Base-by-base conservation (phyloP, 768 basidiomycete species). In the Suillus hirtellus region DNA sequence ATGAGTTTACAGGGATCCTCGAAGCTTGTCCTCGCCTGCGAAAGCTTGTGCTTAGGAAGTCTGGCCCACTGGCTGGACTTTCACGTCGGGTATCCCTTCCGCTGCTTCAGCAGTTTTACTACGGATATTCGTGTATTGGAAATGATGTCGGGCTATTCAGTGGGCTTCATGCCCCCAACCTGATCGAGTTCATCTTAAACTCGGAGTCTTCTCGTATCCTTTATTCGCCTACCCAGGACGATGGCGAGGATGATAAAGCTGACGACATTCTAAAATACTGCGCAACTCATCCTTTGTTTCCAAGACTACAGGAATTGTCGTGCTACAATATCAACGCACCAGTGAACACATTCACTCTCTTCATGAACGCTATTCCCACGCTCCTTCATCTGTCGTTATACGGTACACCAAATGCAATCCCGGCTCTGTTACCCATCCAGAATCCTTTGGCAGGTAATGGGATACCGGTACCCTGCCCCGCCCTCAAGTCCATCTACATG, bases 41-140 rank as follows among this genome's bases (percentile, higher is more conserved):
- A 58, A 76, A 73, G 49, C 77, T 89, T 53, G 74, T 71, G 38
- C 64, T 89, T 35, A 78, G 76, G 60, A 81, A 80, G 46, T 86
- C 85, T 14, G 86, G 84, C 0, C 78, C 80, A 55, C 0, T 19
- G 43, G 19, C 19, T 3, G 43, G 43, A 44, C 43, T 44, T 8
- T 44, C 19, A 44, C 19, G 43, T 44, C 43, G 31, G 49, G 70
- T 82, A 38, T 46, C 69, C 2, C 80, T 85, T 24, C 79, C 75
- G 3, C 38, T 67, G 43, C 79, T 84, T 35, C 71, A 69, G 27
- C 66, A 75, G 4, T 66, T 86, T 17, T 74, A 70, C 10, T 63
- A 86, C 9, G 84, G 81, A 5, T 85, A 83, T 69, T 76, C 79
- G 46, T 78, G 78, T 37, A 27, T 72, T 49, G 56, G 69, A 15